phyloP scores from a whole-genome alignment of 176 grass and related monocot species.

The Melocanna baccifera region DNA sequence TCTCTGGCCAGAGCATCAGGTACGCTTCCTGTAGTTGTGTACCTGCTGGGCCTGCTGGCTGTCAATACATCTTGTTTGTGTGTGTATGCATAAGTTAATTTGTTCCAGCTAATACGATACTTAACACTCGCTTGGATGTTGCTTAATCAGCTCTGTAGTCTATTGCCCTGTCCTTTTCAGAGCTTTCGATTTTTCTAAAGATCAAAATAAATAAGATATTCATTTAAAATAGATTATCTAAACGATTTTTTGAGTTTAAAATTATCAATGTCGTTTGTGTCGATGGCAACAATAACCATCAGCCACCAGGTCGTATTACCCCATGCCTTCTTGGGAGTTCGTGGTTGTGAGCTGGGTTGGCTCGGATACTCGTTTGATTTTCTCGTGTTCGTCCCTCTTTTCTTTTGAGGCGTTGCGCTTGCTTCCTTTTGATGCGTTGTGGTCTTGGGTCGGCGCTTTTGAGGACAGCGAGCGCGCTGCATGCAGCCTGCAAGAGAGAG shows the following conservation, averaged over 20 bases:
- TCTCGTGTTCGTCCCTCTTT: not conserved
- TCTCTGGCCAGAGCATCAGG: not conserved
- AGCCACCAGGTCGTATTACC: no score
- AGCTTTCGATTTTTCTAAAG: no score
- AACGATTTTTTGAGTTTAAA: no score
- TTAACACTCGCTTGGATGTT: not conserved
- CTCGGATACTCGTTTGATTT: not conserved
- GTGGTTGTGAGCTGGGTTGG: not conserved
- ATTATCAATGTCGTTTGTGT: no score
- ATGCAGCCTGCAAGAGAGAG: not conserved
- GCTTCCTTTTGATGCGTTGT: not conserved
- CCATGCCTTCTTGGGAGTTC: no score
- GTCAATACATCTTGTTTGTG: not conserved
- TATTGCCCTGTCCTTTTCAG: no score
- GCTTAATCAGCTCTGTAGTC: not conserved
- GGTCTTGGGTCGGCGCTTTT: slow-evolving; percentile 19
- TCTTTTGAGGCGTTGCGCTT: not conserved
- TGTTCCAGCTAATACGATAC: not conserved
- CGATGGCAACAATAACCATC: no score
- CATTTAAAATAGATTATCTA: no score
- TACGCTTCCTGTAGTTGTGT: not conserved
- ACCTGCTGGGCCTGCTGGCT: no score
- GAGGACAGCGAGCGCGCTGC: not conserved
- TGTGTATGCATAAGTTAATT: not conserved
- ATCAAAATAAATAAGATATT: no score